Base-by-base conservation (phyloP, 257 asterid genomes). In the Orobanche coerulescens region DNA sequence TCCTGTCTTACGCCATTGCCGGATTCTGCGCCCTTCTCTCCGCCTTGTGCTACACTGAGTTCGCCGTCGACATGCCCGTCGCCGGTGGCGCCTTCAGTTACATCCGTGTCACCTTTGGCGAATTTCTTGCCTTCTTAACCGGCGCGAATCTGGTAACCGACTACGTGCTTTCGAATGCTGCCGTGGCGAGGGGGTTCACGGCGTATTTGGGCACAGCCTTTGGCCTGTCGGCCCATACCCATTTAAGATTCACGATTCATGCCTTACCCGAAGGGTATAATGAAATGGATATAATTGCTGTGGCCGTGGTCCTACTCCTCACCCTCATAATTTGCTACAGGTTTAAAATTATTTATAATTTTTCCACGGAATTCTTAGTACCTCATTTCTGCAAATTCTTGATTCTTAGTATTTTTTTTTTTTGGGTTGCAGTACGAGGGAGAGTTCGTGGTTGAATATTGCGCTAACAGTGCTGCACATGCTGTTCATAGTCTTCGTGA, bases 71-170 rank as follows among this genome's bases (percentile, higher is more conserved):
- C 68, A 81, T 92, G 93, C 98, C 98, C 36, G 94, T 92, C 40
- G 95, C 98, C 51, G 98, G 98, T 64, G 98, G 98, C 50, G 95
- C 98, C 56, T 92, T 92, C 71, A 88, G 95, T 65, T 92, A 92
- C 78, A 84, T 92, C 59, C 95, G 96, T 11, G 84, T 82, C 28
- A 92, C 96, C 36, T 88, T 92, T 20, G 98, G 98, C 58, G 98
- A 92, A 63, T 92, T 92, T 68, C 53, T 81, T 47, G 98, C 98
- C 0, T 92, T 88, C 50, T 23, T 92, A 28, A 84, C 98, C 16
- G 98, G 96, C 9, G 84, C 95, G 2, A 92, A 92, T 73, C 75
- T 92, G 69, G 75, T 92, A 5, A 74, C 79, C 51, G 98, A 92
- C 58, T 92, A 92, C 55, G 98, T 92, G 4, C 28, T 92, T 70